Conservation (phyloP, 2,329 filamentous ascomycete genomes). For the Scedosporium aurantiacum region DNA sequence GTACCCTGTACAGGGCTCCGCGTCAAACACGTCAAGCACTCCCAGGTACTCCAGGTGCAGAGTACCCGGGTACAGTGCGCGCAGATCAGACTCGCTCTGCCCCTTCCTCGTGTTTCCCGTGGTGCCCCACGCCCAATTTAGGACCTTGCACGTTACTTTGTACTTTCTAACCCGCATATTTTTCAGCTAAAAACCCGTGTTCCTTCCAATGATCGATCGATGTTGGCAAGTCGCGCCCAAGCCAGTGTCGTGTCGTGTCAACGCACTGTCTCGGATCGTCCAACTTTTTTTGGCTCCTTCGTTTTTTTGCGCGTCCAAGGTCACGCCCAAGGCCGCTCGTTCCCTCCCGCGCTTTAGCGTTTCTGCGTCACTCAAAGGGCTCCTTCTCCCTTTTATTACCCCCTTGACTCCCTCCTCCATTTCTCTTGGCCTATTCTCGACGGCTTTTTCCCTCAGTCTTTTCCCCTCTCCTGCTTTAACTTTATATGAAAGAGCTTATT, state of each 20-base stretch:
- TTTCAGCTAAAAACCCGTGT: no score
- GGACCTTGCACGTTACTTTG: neutral
- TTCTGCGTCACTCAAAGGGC: no score
- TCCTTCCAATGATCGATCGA: no score
- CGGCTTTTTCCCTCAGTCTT: neutral
- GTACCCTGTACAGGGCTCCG: neutral
- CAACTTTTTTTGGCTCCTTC: neutral
- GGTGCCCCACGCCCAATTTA: neutral
- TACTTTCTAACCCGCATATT: neutral
- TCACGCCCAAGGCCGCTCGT: no score
- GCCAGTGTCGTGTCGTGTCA: neutral
- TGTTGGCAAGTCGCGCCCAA: neutral
- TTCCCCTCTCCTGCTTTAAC: neutral
- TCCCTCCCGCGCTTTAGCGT: no score
- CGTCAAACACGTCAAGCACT: conserved; percentile 1
- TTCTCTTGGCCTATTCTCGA: no score
- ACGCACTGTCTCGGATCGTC: neutral
- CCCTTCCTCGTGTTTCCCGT: neutral
- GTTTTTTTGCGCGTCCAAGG: neutral
- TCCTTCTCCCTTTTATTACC: no score
- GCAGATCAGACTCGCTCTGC: neutral
- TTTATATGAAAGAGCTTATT: neutral
- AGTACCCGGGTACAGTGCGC: neutral
- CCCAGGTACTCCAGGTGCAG: neutral
- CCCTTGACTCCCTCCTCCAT: no score